Evolutionary conservation across 1,284 basidiomycete species (phyloP), one percentile per base, ranked within the genome.

Genomic region (Trametes pubescens): DNA sequence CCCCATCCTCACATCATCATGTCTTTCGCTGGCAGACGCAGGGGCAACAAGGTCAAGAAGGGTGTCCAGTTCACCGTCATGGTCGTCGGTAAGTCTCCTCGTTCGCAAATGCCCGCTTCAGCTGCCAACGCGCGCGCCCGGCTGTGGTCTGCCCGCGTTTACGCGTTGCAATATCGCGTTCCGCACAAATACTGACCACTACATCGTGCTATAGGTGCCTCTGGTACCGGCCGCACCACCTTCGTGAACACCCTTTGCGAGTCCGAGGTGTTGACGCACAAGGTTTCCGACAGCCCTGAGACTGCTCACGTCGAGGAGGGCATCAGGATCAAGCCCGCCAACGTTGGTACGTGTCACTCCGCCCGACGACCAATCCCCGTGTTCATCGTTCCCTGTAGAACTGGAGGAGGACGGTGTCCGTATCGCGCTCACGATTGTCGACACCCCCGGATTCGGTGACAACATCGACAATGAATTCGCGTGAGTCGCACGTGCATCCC

Each of bases 401-500:
- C 89, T 99, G 65, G 98, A 99, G 73, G 97, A 99, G 78, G 98
- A 99, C 72, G 98, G 98, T 48, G 94, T 99, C 69, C 93, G 97
- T 71, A 98, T 99, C 76, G 95, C 96, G 32, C 84, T 99, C 70
- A 99, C 98, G 56, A 95, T 99, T 69, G 96, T 99, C 44, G 98
- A 99, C 79, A 99, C 98, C 1, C 98, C 98, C 61, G 98, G 98
- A 53, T 99, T 99, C 73, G 98, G 97, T 55, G 96, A 99, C 81
- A 97, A 97, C 77, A 97, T 99, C 75, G 95, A 99, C 84, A 99
- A 99, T 75, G 96, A 98, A 81, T 95, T 95, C 78, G 92, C 94
- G 95, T 97, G 79, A 76, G 95, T 86, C n/a, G 51, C 35, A 34
- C 14, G 54, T 54, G n/a, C 53, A 26, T 58, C 53, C 29, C 38